phyloP scores from a whole-genome alignment of 2,329 filamentous ascomycete genomes.

The Cryphonectria parasitica region DNA sequence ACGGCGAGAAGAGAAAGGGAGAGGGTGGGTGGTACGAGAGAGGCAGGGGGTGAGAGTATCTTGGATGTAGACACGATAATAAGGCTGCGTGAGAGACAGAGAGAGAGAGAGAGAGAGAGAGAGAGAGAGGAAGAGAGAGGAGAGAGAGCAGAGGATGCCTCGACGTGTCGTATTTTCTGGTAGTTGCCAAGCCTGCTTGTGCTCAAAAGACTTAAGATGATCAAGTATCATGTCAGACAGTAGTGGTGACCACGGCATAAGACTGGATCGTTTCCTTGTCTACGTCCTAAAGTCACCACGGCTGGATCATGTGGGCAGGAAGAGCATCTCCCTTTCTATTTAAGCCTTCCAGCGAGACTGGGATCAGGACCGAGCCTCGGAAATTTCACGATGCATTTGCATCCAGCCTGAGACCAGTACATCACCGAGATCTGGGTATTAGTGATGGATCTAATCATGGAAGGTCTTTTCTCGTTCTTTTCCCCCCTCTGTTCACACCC shows the following conservation, averaged over 20 bases:
- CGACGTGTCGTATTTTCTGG: not conserved
- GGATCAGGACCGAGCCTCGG: conserved; percentile 1
- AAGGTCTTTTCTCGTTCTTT: not conserved
- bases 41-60: not conserved
- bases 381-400: conserved; percentile 8
- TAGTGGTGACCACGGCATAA: not conserved
- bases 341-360: conserved; percentile 18
- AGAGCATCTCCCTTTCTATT: conserved; percentile 24
- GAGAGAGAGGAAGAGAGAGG: not conserved
- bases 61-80: not conserved
- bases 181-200: not conserved
- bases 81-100: not conserved
- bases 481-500: no score
- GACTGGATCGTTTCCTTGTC: not conserved
- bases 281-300: conserved; percentile 12
- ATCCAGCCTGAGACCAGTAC: conserved; percentile 14
- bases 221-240: not conserved
- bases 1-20: not conserved
- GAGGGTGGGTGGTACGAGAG: not conserved
- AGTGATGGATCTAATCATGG: not conserved
- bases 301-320: conserved; percentile 17
- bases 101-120: not conserved
- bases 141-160: not conserved
- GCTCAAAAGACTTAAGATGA: not conserved
- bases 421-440: conserved; percentile 13